Base-by-base conservation (phyloP, 306 rosid genomes). In the Abrus pulchellus region DNA sequence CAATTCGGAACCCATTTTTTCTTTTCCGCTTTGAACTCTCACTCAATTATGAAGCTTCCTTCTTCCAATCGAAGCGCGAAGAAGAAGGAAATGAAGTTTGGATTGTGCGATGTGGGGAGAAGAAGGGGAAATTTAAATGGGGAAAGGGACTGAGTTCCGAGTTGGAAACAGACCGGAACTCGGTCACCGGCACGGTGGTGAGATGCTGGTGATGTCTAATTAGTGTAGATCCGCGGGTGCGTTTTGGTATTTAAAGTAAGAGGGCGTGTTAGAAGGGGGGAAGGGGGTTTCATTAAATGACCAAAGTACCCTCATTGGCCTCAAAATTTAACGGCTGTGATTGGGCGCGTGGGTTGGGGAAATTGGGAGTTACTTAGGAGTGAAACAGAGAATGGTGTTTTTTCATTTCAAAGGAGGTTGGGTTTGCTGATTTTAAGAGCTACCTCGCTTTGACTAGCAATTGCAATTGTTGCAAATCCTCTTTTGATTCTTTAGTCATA, bases 1-100 rank as follows among this genome's bases (percentile, higher is more conserved):
- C 48, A 94, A 74, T 90, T 86, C 97, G 54, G 98, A 92, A 45
- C 66, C 84, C 87, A 84, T 85, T 76, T 33, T 41, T 10, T 0
- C 5, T 5, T 71, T 72, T 11, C 9, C 20, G 29, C 4, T 49
- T 28, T 49, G 6, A 68, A 68, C 14, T 60, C 45, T n/a, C 5
- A 12, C 4, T 56, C 33, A 14, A 6, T 45, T 56, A 1, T 60
- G 1, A 9, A 40, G 3, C 41, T 45, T 57, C 34, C 36, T 65
- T 60, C 44, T 27, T 62, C 38, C 30, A 59, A 82, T 67, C 7
- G 45, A 73, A 9, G 14, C 40, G 2, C 11, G 3, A 5, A 36
- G 55, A 70, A 71, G 83, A 60, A 10, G n/a, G 33, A 3, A n/a
- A 64, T 40, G 2, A 55, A 30, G 36, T 63, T 7, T 52, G 65